Percentiles rank a stretch among this genome's conserved stretches.
phyloP scores from a whole-genome alignment of 75 land plant genomes.

The Pinus tabuliformis region DNA sequence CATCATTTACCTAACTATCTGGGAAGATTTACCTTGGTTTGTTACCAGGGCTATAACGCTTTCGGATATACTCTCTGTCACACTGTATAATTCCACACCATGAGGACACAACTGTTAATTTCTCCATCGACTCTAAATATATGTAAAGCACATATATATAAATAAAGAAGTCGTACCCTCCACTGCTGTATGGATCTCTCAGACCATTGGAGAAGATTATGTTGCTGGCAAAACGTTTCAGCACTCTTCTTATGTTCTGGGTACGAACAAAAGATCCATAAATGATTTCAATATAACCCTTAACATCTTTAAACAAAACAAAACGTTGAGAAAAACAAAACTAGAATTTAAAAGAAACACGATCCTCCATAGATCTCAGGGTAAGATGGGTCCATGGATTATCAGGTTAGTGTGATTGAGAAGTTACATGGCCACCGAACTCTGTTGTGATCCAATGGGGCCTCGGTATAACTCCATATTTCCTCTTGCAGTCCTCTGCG shows the following conservation, averaged over 20 bases:
- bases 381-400: no score
- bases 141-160: no score
- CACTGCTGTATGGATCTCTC: no score
- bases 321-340: background rate
- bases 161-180: no score
- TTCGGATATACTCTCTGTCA: no score
- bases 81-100: no score
- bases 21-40: no score
- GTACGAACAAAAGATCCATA: background rate
- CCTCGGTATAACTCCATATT: background rate
- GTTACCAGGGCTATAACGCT: no score
- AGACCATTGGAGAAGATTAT: no score
- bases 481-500: slow-evolving; percentile 16
- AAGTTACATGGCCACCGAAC: slow-evolving; percentile 5
- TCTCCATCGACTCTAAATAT: no score
- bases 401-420: background rate
- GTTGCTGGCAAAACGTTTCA: background rate
- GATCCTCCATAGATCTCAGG: background rate
- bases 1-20: no score
- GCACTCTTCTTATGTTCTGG: background rate
- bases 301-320: background rate
- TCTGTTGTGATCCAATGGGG: background rate
- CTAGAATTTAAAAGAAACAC: background rate
- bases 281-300: background rate
- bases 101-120: no score